These are phyloP conservation scores for Cornus florida DNA, from an alignment of 148 eudicot species.

Conservation along the genomic window DNA sequence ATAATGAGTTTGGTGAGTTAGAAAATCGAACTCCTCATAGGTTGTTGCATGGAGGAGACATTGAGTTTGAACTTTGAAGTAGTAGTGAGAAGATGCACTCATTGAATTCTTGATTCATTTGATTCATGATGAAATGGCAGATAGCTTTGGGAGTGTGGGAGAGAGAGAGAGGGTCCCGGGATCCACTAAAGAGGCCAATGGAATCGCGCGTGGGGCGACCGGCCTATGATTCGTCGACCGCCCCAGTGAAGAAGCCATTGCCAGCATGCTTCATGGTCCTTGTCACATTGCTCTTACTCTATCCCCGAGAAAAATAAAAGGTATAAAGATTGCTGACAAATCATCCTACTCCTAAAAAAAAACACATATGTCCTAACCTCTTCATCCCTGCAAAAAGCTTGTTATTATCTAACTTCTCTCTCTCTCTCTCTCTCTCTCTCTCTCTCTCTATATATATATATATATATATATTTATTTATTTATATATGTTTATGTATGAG, in stretches of 20 bases:
- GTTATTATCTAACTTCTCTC: too few species aligned
- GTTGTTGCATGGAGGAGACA: neutral
- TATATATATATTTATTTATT: too few species aligned
- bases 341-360: too few species aligned
- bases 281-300: neutral
- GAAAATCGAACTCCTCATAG: neutral
- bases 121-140: neutral
- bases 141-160: neutral
- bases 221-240: neutral
- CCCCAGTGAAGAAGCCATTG: conserved; percentile 1
- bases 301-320: neutral
- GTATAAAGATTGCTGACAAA: too few species aligned
- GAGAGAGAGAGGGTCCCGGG: neutral
- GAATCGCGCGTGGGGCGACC: neutral
- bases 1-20: neutral
- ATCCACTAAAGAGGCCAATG: neutral
- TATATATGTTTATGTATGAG: too few species aligned
- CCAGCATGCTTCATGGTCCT: neutral
- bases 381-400: too few species aligned
- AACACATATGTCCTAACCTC: too few species aligned
- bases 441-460: too few species aligned
- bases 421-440: neutral
- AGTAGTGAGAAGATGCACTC: neutral
- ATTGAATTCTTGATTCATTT: neutral
- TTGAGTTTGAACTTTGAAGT: neutral